Base-by-base conservation (phyloP, 1,284 basidiomycete species). In the Rhizopogon parksii region DNA sequence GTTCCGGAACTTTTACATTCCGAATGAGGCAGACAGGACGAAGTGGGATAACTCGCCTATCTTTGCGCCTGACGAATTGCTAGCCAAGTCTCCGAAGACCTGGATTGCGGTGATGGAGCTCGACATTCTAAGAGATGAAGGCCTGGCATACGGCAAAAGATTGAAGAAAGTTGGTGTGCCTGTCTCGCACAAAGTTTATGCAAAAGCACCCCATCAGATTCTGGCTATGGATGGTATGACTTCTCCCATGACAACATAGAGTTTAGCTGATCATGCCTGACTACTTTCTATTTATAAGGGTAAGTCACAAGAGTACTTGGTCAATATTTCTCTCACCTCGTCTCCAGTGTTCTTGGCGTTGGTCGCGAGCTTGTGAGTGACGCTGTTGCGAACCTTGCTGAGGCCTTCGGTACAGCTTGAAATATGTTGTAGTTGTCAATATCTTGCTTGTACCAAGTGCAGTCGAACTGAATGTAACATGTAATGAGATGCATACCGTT, bases 41-140 rank as follows among this genome's bases (percentile, higher is more conserved):
- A 68, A 74, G 39, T 78, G 76, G 69, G 73, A 77, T 42, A 73
- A 70, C 52, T 79, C 78, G 2, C 79, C 79, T 3, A 68, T 77
- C 27, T 73, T 75, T 55, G 77, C 76, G 14, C 71, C 76, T 3
- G 71, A 75, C n/a, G 71, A 72, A 43, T 57, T 67, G 17, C 70
- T 80, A 57, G 61, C 60, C 49, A 69, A 64, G 50, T 60, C 70
- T 12, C 72, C 76, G 21, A 63, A 68, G 14, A 71, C 75, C n/a
- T 79, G 72, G 69, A 68, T 80, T 27, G 73, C 66, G 9, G 70
- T 79, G 27, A 70, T 71, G 39, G 80, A 80, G 57, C 67, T 77
- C 8, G 80, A 82, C 54, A 71, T 79, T 45, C 67, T 82, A 49
- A 67, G 75, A 50, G 76, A 77, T 39, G 79, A 82, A 56, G 80